Conservation (phyloP, 176 grass and related monocot species). For the Thinopyrum elongatum region DNA sequence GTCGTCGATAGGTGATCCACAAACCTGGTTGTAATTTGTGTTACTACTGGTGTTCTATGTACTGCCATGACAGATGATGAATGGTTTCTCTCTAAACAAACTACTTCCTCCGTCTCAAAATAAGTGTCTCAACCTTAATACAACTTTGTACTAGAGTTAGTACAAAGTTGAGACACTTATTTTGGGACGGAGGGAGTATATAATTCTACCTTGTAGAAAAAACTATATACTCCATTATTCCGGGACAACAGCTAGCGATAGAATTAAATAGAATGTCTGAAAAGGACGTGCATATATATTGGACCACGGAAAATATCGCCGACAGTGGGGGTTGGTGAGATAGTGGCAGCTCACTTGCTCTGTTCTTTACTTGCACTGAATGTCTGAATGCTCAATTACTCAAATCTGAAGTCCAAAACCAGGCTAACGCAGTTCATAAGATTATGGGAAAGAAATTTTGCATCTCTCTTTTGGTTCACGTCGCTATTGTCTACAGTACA, state of each 20-base stretch:
- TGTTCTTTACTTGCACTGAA: not conserved
- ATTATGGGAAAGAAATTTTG: not conserved
- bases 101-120: too few species aligned
- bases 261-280: not conserved
- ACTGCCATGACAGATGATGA: too few species aligned
- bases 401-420: not conserved
- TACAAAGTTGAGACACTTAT: too few species aligned
- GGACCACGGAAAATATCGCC: not conserved
- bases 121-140: too few species aligned
- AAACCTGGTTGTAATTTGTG: too few species aligned
- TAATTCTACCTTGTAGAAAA: too few species aligned
- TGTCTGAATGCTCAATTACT: not conserved
- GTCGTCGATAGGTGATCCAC: too few species aligned
- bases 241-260: not conserved
- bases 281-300: not conserved
- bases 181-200: too few species aligned
- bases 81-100: too few species aligned
- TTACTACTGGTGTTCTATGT: too few species aligned
- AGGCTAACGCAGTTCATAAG: not conserved
- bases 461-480: not conserved
- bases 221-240: not conserved
- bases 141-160: too few species aligned
- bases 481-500: not conserved
- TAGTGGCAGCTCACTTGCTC: not conserved
- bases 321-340: slow-evolving; percentile 11